phyloP scores from a whole-genome alignment of 2,329 filamentous ascomycete genomes.

The Sporothrix sp. region DNA sequence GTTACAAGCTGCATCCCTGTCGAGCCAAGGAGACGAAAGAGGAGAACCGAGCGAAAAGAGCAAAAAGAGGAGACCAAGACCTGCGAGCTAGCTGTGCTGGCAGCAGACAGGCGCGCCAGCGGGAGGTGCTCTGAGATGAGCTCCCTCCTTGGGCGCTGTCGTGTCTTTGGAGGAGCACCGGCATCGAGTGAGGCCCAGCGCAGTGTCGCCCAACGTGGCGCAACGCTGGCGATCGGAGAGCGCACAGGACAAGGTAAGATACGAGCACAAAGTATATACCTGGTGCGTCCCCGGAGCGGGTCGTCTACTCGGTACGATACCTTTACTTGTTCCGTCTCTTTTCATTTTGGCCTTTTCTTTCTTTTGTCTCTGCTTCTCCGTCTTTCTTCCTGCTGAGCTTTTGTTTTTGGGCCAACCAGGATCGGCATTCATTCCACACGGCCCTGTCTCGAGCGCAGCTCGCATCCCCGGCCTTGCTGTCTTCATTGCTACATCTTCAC shows the following conservation, averaged over 20 bases:
- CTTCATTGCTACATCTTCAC: not conserved
- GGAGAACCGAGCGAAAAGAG: not conserved
- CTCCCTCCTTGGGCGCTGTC: not conserved
- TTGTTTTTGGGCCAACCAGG: not conserved
- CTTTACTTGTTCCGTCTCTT: not conserved
- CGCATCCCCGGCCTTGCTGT: not conserved
- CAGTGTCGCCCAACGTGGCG: not conserved
- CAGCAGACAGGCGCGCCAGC: conserved; percentile 6
- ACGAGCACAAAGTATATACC: conserved; percentile 8
- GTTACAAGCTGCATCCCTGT: conserved; percentile 7
- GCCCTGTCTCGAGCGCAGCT: not conserved
- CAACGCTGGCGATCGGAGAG: not conserved
- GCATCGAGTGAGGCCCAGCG: not conserved
- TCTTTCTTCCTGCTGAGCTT: not conserved
- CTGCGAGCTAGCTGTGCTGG: not conserved
- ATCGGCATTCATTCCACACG: not conserved
- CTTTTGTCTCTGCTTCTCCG: not conserved
- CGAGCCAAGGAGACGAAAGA: not conserved
- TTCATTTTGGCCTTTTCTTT: not conserved
- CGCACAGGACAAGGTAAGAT: too few species aligned
- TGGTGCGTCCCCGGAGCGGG: not conserved
- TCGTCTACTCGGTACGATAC: not conserved
- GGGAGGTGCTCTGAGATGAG: not conserved
- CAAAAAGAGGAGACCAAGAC: not conserved
- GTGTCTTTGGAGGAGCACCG: not conserved